phyloP scores from a whole-genome alignment of 345 rosid genomes.

The Eucalyptus regnans region DNA sequence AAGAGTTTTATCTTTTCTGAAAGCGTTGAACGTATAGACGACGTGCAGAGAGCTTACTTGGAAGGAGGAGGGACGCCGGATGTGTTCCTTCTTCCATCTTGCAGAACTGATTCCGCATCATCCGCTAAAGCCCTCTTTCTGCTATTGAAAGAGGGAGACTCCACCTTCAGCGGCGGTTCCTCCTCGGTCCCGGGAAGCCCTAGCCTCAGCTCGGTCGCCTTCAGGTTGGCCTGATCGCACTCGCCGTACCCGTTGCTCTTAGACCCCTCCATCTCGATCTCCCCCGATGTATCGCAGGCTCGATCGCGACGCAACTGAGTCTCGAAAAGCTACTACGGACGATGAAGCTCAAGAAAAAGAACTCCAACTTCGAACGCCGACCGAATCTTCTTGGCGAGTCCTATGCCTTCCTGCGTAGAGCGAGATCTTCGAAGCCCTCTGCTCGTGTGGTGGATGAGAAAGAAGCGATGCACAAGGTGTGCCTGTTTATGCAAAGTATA shows the following conservation, averaged over 20 bases:
- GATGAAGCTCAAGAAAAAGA: neutral
- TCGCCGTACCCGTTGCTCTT: neutral
- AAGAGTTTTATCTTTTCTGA: no score
- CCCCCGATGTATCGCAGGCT: neutral
- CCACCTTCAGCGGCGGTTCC: neutral
- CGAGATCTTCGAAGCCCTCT: neutral
- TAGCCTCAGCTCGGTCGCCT: conserved; percentile 70
- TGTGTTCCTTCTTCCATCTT: neutral
- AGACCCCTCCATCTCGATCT: neutral
- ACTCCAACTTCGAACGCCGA: neutral
- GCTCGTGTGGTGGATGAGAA: conserved; percentile 1
- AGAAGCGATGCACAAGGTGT: conserved; percentile 1
- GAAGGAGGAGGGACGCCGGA: conserved; percentile 17
- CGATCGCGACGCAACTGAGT: neutral
- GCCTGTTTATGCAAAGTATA: neutral
- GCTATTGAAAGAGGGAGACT: neutral
- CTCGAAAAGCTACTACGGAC: neutral
- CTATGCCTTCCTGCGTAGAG: neutral
- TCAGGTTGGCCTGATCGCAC: conserved; percentile 26
- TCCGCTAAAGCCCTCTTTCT: conserved; percentile 32
- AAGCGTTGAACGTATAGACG: neutral
- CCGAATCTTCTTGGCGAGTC: neutral
- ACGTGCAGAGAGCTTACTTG: conserved; percentile 25
- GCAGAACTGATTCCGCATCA: conserved; percentile 13
- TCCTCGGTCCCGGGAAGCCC: conserved; percentile 66